Evolutionary conservation across 2,329 filamentous ascomycete genomes (phyloP).

Genomic region (Calonectria pseudoreteaudii): DNA sequence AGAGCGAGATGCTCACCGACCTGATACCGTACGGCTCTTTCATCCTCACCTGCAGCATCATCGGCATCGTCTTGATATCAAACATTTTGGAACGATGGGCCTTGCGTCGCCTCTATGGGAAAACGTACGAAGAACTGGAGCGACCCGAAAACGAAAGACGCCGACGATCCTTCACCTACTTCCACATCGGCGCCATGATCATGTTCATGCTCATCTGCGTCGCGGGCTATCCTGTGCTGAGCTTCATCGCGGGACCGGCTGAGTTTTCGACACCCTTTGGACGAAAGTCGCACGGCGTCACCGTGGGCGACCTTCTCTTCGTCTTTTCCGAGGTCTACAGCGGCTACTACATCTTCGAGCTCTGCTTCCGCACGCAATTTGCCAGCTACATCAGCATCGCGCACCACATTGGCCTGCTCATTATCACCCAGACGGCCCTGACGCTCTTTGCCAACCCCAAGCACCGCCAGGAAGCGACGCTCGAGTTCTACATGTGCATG

Average conservation of each 20-base stretch:
- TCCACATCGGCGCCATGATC: neutral
- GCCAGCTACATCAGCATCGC: neutral
- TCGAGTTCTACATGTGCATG: slow-evolving; percentile 6
- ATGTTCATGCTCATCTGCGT: neutral
- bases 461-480: neutral
- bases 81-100: slow-evolving; percentile 1
- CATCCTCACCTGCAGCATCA: neutral
- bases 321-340: neutral
- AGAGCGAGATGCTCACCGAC: neutral
- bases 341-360: neutral
- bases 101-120: neutral
- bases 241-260: neutral
- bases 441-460: neutral
- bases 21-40: neutral
- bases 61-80: neutral
- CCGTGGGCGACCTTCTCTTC: neutral
- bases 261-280: neutral
- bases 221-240: neutral
- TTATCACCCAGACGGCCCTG: neutral
- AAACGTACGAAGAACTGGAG: neutral
- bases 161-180: neutral
- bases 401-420: neutral
- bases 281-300: neutral
- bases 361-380: neutral
- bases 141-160: neutral